Evolutionary conservation across 306 rosid genomes (phyloP), one percentile per base, ranked within the genome.

Genomic region (Lathyrus aphaca): DNA sequence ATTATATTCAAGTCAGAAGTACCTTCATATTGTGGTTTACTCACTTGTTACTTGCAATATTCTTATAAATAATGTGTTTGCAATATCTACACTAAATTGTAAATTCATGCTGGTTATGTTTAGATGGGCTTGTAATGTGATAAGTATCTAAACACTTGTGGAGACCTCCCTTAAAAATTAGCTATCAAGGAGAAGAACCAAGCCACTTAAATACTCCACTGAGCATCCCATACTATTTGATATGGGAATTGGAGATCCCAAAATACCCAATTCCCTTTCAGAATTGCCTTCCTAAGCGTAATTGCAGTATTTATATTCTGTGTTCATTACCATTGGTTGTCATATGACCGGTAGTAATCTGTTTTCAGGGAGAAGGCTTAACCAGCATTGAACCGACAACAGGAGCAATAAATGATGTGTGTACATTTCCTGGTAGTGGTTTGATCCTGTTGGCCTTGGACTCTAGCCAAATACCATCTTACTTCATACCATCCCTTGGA

Each of bases 401-500:
- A 40, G 98, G 97, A 64, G 51, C 76, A 65, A 94, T 94, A 57
- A 94, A 90, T 80, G 98, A 90, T 57, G 84, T 89, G 46, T 94
- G 96, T 75, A 76, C 86, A 77, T 87, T 90, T 78, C 77, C 77
- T 62, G 96, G 87, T 43, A 90, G 96, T 81, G 98, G 98, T 69
- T 81, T 94, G 82, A 86, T 94, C 74, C 67, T 94, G 43, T 82
- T 94, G 83, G 98, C 96, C 76, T 82, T 94, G 63, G 97, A 90
- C 79, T 55, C 87, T 76, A 76, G 92, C 78, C 94, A 88, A 82
- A 90, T 94, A 74, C 98, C 96, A 14, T 84, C 97, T 8, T 94
- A 87, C 82, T 90, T 94, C 78, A 68, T 94, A 49, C 98, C 98
- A 35, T 88, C 90, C 13, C 88, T 94, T 3, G 98, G 98, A 78